Percentiles rank a stretch among this genome's conserved stretches.
Conservation (phyloP, 371 early-diverging fungal species). For the Mortierella sp. region DNA sequence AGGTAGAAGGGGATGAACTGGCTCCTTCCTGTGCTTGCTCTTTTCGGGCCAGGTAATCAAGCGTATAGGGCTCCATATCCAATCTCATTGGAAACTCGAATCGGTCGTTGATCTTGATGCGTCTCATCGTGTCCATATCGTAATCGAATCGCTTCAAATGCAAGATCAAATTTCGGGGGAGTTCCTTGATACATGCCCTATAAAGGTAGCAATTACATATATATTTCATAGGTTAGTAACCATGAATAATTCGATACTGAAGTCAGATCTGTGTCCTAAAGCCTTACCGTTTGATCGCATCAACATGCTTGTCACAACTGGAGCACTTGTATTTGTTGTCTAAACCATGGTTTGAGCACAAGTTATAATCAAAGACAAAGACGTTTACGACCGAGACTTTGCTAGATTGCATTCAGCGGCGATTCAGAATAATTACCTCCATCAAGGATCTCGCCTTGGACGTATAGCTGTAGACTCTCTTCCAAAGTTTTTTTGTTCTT, state of each 20-base stretch:
- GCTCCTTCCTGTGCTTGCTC: slow-evolving; percentile 52
- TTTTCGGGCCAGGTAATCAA: slow-evolving; percentile 55
- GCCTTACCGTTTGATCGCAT: slow-evolving; percentile 60
- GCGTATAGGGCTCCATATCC: slow-evolving; percentile 59
- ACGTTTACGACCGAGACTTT: too few species aligned
- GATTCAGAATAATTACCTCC: slow-evolving; percentile 53
- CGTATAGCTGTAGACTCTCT: slow-evolving; percentile 63
- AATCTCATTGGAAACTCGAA: slow-evolving; percentile 61
- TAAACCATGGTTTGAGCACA: slow-evolving; percentile 11
- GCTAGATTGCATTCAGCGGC: too few species aligned
- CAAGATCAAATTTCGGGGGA: slow-evolving; percentile 61
- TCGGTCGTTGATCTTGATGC: slow-evolving; percentile 63
- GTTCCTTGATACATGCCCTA: slow-evolving; percentile 57
- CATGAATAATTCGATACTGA: background rate
- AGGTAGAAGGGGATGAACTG: slow-evolving; percentile 21
- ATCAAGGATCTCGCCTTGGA: slow-evolving; percentile 63
- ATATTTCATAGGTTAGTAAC: background rate
- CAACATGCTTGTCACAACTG: slow-evolving; percentile 59
- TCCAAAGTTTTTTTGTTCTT: slow-evolving; percentile 60
- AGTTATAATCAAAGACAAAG: too few species aligned
- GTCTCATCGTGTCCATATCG: slow-evolving; percentile 60
- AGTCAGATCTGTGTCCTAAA: background rate
- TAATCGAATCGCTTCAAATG: slow-evolving; percentile 69
- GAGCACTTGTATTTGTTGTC: slow-evolving; percentile 64
- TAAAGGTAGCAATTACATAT: background rate